Base-by-base conservation (phyloP, 495 filamentous ascomycete genomes). In the Hyaloscypha finlandica region DNA sequence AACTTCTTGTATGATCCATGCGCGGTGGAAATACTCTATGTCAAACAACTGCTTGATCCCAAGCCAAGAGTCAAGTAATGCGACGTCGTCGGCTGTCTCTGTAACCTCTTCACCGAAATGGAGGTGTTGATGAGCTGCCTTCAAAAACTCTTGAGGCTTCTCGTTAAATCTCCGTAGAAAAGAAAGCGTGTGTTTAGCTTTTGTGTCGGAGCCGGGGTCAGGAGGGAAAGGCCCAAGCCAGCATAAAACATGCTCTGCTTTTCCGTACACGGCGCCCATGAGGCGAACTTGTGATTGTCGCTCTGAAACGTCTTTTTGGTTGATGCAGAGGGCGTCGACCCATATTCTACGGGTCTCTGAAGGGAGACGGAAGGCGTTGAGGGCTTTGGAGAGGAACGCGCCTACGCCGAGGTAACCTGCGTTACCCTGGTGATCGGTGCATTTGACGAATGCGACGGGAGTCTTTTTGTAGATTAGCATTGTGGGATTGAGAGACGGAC, bases 311-410 rank as follows among this genome's bases (percentile, higher is more conserved):
- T 71, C 62, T 19, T 66, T 48, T 25, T 69, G 71, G 35, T 71
- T 65, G 32, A 73, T 71, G 65, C 63, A 65, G 8, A 73, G 20
- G 19, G 60, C 73, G 45, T 68, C 66, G 16, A 69, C 48, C 68
- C 63, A 74, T 9, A 74, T 51, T 30, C 64, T 25, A 6, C 64
- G 64, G 16, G 22, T 48, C 16, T 51, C 9, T 11, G 32, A 29
- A 4, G 33, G n/a, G 12, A 66, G 55, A 8, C 64, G 64, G 55
- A 66, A 66, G 4, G 56, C 64, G 48, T 35, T 16, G 9, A 66
- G 54, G 4, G 64, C 64, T 20, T 59, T 6, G 37, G 35, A 19
- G 52, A 66, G 53, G 56, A 22, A 32, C 51, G 20, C 31, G 35
- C 64, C 64, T 11, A 66, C 33, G n/a, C 56, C 56, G 37, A 66